A percentile compares a stretch with the other conserved stretches of the same genome.
phyloP scores from a whole-genome alignment of 257 asterid species.

The Solanum ossicruentum region DNA sequence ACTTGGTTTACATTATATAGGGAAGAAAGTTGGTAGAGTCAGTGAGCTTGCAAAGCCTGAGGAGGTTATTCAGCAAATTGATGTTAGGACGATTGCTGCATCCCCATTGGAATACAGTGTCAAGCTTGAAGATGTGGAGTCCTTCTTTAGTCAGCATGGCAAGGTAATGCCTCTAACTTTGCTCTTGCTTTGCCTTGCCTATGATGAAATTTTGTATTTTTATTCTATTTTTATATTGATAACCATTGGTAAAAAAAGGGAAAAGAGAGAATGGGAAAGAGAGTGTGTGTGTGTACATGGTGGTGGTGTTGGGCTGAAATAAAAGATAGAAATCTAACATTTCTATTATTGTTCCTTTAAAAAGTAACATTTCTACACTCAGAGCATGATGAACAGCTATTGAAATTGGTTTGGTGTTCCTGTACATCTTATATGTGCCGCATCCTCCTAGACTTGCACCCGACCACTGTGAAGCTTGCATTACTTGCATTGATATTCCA shows the following conservation, averaged over 20 bases:
- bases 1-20: conserved; percentile 23
- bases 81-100: conserved; percentile 74
- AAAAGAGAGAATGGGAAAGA: not conserved
- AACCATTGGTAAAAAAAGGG: not conserved
- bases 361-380: not conserved
- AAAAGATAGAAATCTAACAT: not conserved
- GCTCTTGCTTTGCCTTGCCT: not conserved
- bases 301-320: not conserved
- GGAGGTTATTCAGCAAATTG: conserved; percentile 72
- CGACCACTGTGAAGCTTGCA: not conserved
- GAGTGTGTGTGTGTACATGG: not conserved
- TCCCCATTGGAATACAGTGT: conserved; percentile 71
- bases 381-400: not conserved
- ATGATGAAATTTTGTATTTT: not conserved
- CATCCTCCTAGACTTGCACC: not conserved
- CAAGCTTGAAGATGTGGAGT: conserved; percentile 69
- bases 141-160: conserved; percentile 55
- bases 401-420: not conserved
- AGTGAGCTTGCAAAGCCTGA: conserved; percentile 65
- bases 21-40: conserved; percentile 67
- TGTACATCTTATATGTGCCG: not conserved
- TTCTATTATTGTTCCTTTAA: not conserved
- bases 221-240: not conserved
- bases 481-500: not conserved
- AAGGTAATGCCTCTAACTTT: conserved; percentile 27